Evolutionary conservation across 2,329 filamentous ascomycete genomes (phyloP), one percentile per base, ranked within the genome.

Genomic region (Pseudogymnoascus sp.): DNA sequence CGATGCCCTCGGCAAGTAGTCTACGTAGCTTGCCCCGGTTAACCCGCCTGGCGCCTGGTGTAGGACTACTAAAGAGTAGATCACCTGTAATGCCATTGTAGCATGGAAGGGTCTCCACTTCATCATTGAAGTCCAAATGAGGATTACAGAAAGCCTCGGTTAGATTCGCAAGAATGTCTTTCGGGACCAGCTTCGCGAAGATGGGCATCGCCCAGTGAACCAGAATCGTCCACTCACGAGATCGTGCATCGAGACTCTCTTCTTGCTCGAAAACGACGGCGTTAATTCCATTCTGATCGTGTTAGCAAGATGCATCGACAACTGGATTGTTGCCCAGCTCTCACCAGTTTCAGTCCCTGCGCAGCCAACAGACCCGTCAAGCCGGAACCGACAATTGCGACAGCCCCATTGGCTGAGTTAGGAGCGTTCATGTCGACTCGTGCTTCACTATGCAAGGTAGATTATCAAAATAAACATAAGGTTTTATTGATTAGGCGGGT

Each of bases 151-250:
- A 63, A 15, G 72, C 72, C 35, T 67, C 59, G 7, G 69, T 64
- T 5, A 78, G 63, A 15, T 68, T 67, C 5, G 65, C 66, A 21
- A 72, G 63, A 8, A 76, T 65, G 4, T 70, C 66, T 4, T 70
- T 62, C 1, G 76, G 74, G 2, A 78, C 68, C 55, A 77, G 65
- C 48, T 72, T 66, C 42, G 61, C 65, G 58, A 78, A 70, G 5
- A 69, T 66, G 1, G 73, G 70, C 67, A 76, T 71, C 10, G 72
- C 75, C 76, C 76, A 78, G 64, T 76, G 75, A 21, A 77, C 65
- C 9, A 74, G 68, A 33, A 77, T 75, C n/a, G 72, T 73, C 75
- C 74, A 76, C 67, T 76, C 74, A 61, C 74, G 73, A 2, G 63
- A 58, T 7, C 74, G 71, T 21, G 68, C 67, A 7, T 71, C 65